A percentile compares a stretch with the other conserved stretches of the same genome.
These are phyloP conservation scores for Linnemannia elongata DNA, from an alignment of 192 early-diverging fungal species.

Conservation along the genomic window DNA sequence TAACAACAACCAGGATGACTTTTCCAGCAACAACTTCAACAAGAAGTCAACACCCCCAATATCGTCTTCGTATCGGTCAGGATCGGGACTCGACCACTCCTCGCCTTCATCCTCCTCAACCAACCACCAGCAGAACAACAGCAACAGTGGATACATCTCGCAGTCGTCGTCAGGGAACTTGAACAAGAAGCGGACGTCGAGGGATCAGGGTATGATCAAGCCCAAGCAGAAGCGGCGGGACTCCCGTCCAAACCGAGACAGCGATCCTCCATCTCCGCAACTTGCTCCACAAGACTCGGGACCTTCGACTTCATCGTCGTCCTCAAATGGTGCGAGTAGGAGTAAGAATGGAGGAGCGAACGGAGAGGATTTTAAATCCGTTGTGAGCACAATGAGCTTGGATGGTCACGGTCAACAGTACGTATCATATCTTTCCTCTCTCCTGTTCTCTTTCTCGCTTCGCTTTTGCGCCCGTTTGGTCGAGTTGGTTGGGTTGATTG, in stretches of 20 bases:
- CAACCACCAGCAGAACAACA: neutral
- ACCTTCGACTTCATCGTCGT: neutral
- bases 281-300: conserved; percentile 28
- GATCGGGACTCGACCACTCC: conserved; percentile 3
- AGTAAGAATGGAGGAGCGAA: conserved; percentile 26
- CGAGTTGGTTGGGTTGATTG: neutral
- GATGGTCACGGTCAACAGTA: conserved; percentile 77
- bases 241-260: conserved; percentile 29
- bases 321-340: conserved; percentile 6
- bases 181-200: conserved; percentile 46
- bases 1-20: neutral
- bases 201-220: conserved; percentile 48
- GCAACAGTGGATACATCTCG: neutral
- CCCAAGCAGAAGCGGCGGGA: conserved; percentile 42
- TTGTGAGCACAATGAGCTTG: conserved; percentile 75
- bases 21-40: conserved; percentile 7
- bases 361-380: conserved; percentile 64
- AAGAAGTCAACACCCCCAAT: neutral
- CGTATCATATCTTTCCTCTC: conserved; percentile 10
- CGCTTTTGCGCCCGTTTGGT: neutral
- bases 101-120: conserved; percentile 4
- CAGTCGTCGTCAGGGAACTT: neutral
- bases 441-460: no score
- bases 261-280: conserved; percentile 37
- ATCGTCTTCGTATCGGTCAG: conserved; percentile 18